A percentile compares a stretch with the other conserved stretches of the same genome.
These are phyloP conservation scores for Lachnellula cervina DNA, from an alignment of 2,329 filamentous ascomycete genomes.

Conservation along the genomic window DNA sequence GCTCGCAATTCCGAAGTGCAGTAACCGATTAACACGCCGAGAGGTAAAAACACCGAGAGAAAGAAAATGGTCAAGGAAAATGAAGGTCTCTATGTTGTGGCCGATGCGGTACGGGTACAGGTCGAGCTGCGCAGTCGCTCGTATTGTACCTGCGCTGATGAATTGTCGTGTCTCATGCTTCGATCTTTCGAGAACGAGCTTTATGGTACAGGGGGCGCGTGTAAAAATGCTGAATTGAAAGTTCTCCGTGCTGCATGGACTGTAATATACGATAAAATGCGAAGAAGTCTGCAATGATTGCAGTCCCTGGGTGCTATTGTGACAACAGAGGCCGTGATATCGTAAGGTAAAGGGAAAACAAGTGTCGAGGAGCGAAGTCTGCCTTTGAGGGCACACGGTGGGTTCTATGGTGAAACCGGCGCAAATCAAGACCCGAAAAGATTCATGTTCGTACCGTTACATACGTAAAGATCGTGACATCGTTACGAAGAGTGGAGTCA, in stretches of 20 bases:
- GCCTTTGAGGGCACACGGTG: constrained; percentile 3
- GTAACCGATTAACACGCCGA: constrained; percentile 19
- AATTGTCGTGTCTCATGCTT: constrained; percentile 26
- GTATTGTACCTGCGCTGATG: constrained; percentile 30
- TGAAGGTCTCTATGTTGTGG: constrained; percentile 27
- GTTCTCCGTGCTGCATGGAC: constrained; percentile 26
- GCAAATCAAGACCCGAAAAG: constrained; percentile 25
- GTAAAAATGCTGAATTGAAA: constrained; percentile 18
- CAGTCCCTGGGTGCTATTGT: constrained; percentile 30
- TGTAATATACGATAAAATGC: constrained; percentile 24
- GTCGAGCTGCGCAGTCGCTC: constrained; percentile 31
- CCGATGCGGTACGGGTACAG: constrained; percentile 30
- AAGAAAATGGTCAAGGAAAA: constrained; percentile 17
- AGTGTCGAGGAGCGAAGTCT: constrained; percentile 18
- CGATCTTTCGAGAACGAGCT: constrained; percentile 29
- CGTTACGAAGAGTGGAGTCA: constrained; percentile 20
- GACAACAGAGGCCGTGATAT: constrained; percentile 33
- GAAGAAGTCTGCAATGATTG: constrained; percentile 17
- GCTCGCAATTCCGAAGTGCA: constrained; percentile 24
- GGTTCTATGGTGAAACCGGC: constrained; percentile 14
- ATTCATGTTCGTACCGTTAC: constrained; percentile 34
- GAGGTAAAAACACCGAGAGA: constrained; percentile 16
- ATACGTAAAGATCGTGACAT: constrained; percentile 33
- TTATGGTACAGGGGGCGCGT: constrained; percentile 32
- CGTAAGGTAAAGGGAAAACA: constrained; percentile 32